Percentiles rank a stretch among this genome's conserved stretches.
Conservation (phyloP, 148 eudicot genomes). For the Bassia scoparia region DNA sequence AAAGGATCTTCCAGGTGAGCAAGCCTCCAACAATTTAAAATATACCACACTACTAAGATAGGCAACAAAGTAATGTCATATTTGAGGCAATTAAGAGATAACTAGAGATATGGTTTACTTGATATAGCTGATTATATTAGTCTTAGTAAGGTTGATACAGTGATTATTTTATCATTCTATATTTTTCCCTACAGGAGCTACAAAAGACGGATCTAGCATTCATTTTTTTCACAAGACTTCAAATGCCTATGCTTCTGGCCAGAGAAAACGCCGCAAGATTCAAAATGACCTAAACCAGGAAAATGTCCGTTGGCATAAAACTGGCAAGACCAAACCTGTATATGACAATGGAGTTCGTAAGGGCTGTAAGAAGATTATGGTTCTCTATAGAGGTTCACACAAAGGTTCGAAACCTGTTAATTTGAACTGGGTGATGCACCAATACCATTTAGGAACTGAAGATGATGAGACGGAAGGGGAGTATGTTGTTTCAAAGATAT, state of each 20-base stretch:
- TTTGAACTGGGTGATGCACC: slow-evolving; percentile 84
- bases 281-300: slow-evolving; percentile 32
- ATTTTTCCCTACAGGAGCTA: slow-evolving; percentile 47
- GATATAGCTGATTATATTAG: too few relatives aligned
- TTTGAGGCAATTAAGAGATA: not conserved
- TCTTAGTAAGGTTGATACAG: not conserved
- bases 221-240: slow-evolving; percentile 65
- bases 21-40: not conserved
- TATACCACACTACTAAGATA: not conserved
- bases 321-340: slow-evolving; percentile 68
- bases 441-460: slow-evolving; percentile 65
- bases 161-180: not conserved
- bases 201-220: slow-evolving; percentile 53
- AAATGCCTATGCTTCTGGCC: slow-evolving; percentile 77
- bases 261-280: slow-evolving; percentile 64
- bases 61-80: not conserved
- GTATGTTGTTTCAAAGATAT: slow-evolving; percentile 70
- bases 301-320: slow-evolving; percentile 77
- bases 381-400: slow-evolving; percentile 48
- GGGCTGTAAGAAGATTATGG: slow-evolving; percentile 79
- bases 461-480: slow-evolving; percentile 64
- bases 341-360: slow-evolving; percentile 59
- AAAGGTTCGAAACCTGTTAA: slow-evolving; percentile 54
- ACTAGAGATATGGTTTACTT: not conserved
- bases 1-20: slow-evolving; percentile 71